A percentile compares a stretch with the other conserved stretches of the same genome.
Evolutionary conservation across 163 green algal genomes (phyloP).

Genomic region (Scenedesmus sp.): DNA sequence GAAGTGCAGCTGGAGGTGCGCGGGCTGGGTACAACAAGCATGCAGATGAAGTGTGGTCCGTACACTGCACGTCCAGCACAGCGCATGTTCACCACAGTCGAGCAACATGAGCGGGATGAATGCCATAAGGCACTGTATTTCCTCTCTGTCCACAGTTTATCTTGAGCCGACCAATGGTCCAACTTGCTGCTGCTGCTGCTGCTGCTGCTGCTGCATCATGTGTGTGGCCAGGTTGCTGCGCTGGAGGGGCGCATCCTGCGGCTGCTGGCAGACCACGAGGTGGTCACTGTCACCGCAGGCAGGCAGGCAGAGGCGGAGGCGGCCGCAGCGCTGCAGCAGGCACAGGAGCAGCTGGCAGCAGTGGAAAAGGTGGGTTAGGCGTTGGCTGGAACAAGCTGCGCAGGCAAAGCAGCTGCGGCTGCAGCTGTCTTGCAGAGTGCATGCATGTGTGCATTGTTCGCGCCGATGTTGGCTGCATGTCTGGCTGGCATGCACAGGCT

Average conservation of each 20-base stretch:
- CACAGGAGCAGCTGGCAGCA: conserved; percentile 29
- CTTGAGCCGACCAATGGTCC: too few species aligned
- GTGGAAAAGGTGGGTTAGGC: conserved; percentile 8
- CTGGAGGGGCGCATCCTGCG: conserved; percentile 24
- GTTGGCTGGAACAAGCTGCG: not conserved
- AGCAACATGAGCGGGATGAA: too few species aligned
- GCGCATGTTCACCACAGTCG: too few species aligned
- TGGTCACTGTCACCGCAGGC: conserved; percentile 14
- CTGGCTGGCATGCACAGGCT: not conserved
- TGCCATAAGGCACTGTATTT: too few species aligned
- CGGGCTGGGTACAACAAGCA: not conserved
- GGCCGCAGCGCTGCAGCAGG: not conserved
- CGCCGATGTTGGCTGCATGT: too few species aligned
- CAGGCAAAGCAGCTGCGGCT: not conserved
- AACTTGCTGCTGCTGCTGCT: not conserved
- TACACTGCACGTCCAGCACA: too few species aligned
- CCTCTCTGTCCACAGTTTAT: too few species aligned
- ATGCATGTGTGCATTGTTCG: not conserved
- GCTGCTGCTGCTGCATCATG: not conserved
- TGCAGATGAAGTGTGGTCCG: not conserved
- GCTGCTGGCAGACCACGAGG: conserved; percentile 29
- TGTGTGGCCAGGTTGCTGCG: not conserved
- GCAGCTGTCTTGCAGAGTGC: not conserved
- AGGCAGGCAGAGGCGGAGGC: not conserved
- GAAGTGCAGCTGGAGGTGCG: conserved; percentile 35